Percentiles rank a stretch among this genome's conserved stretches.
These are phyloP conservation scores for Aquilaria sinensis DNA, from an alignment of 345 rosid species.

Conservation along the genomic window DNA sequence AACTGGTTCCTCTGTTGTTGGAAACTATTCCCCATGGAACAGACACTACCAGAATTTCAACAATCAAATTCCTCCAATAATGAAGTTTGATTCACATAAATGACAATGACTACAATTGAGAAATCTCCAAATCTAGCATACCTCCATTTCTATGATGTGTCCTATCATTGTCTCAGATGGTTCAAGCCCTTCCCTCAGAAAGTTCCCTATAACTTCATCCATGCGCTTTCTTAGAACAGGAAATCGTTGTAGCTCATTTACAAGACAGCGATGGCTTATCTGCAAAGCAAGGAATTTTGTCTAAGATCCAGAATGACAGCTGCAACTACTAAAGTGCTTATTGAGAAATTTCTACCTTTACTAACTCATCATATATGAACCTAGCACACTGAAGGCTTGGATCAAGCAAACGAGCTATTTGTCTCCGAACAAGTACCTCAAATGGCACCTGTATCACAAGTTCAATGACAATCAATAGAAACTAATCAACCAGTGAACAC, in stretches of 20 bases:
- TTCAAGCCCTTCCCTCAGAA: conserved; percentile 40
- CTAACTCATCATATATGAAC: conserved; percentile 58
- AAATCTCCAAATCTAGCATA: neutral
- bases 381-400: conserved; percentile 67
- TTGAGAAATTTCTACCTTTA: conserved; percentile 35
- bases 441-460: conserved; percentile 51
- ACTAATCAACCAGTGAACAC: conserved; percentile 6
- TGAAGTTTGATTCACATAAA: neutral
- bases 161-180: conserved; percentile 55
- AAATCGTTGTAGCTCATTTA: conserved; percentile 49
- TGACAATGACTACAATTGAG: neutral
- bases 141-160: conserved; percentile 66
- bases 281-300: conserved; percentile 19
- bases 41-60: too few species aligned
- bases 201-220: conserved; percentile 46
- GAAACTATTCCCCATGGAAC: too few species aligned
- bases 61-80: too few species aligned
- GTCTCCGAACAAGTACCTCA: conserved; percentile 62
- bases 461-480: conserved; percentile 4
- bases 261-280: conserved; percentile 52
- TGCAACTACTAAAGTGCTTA: neutral
- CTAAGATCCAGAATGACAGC: neutral
- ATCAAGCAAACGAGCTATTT: conserved; percentile 53
- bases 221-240: conserved; percentile 49
- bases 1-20: too few species aligned